Conservation (phyloP, 306 rosid genomes). For the Dalbergia cultrata region DNA sequence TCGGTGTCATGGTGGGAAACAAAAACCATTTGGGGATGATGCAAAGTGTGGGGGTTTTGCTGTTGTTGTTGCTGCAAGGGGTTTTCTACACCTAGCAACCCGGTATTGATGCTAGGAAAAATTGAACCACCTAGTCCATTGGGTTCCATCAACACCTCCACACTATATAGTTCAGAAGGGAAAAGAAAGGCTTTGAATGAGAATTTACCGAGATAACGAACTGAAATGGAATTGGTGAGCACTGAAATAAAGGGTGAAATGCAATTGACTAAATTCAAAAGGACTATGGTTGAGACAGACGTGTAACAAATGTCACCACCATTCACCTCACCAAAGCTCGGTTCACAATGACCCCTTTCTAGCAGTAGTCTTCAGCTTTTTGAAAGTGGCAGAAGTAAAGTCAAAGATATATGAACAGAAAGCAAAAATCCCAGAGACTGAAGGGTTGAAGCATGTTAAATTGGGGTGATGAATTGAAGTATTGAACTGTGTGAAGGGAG, state of each 20-base stretch:
- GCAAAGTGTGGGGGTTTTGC: conserved; percentile 61
- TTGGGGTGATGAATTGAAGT: background rate
- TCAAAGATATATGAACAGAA: conserved; percentile 12
- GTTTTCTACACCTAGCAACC: conserved; percentile 73
- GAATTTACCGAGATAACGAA: conserved; percentile 40
- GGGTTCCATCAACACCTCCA: conserved; percentile 65
- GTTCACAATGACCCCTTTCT: background rate
- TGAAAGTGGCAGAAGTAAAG: conserved; percentile 23
- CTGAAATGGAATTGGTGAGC: background rate
- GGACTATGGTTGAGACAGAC: conserved; percentile 27
- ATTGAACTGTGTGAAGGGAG: conserved; percentile 1
- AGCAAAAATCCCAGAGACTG: background rate
- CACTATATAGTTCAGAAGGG: background rate
- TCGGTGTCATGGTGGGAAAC: conserved; percentile 58
- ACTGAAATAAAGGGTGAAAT: conserved; percentile 8
- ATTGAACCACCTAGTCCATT: conserved; percentile 73
- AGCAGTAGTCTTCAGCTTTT: conserved; percentile 9
- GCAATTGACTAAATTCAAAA: background rate
- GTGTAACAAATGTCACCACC: conserved; percentile 24
- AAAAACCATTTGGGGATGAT: conserved; percentile 62
- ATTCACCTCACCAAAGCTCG: conserved; percentile 2
- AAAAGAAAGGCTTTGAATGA: background rate
- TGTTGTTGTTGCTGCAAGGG: conserved; percentile 61
- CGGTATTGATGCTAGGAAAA: conserved; percentile 64
- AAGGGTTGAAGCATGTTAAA: conserved; percentile 1